phyloP scores from a whole-genome alignment of 106 monocot genomes.

The Alisma plantagoaquatica region DNA sequence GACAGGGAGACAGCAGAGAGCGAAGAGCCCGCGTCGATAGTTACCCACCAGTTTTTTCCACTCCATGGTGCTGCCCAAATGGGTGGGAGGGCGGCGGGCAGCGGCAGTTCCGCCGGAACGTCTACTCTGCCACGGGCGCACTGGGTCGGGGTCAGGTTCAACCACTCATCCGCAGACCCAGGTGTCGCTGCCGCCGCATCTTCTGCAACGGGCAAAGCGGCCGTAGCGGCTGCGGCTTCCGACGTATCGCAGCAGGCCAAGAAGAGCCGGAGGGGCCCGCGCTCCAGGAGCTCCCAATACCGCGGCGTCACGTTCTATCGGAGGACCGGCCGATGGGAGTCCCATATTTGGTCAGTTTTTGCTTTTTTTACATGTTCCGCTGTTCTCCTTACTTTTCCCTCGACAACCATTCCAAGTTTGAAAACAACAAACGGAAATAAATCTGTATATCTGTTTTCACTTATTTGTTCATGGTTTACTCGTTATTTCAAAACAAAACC shows the following conservation, averaged over 20 bases:
- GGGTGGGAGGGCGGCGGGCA: too few relatives aligned
- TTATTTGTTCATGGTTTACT: too few relatives aligned
- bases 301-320: conserved; percentile 55
- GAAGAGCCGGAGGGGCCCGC: conserved; percentile 46
- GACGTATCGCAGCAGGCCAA: conserved; percentile 14
- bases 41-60: conserved; percentile 46
- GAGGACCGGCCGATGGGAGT: conserved; percentile 56
- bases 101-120: too few relatives aligned
- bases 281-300: conserved; percentile 52
- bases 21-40: background rate
- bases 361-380: too few relatives aligned
- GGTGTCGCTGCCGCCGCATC: background rate
- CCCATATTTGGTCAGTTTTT: conserved; percentile 49
- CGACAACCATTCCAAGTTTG: too few relatives aligned
- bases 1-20: too few relatives aligned
- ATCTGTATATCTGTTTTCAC: too few relatives aligned
- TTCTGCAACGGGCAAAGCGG: background rate
- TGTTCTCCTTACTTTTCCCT: too few relatives aligned
- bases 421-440: too few relatives aligned
- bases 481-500: too few relatives aligned
- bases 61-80: too few relatives aligned
- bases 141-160: conserved; percentile 20
- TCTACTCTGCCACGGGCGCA: conserved; percentile 12
- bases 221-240: too few relatives aligned
- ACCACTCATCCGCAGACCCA: background rate